A percentile compares a stretch with the other conserved stretches of the same genome.
Conservation (phyloP, 495 filamentous ascomycete species). For the Tuber brumale region DNA sequence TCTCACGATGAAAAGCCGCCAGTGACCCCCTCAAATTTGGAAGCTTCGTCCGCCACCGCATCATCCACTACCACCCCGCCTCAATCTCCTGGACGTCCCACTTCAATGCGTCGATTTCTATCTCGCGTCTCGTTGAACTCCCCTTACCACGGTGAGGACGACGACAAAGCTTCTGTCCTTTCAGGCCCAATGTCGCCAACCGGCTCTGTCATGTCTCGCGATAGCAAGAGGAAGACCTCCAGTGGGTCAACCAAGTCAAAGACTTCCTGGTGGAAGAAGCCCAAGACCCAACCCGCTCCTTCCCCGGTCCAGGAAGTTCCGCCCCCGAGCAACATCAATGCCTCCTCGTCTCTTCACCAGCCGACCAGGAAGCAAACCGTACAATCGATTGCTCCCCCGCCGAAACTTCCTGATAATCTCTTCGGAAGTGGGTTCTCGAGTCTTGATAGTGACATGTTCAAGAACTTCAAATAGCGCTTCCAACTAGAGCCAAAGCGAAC, state of each 20-base stretch:
- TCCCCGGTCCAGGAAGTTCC: slow-evolving; percentile 32
- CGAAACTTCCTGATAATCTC: slow-evolving; percentile 53
- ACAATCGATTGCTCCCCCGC: slow-evolving; percentile 47
- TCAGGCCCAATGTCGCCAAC: slow-evolving; percentile 33
- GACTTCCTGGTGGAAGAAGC: slow-evolving; percentile 41
- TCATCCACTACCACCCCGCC: slow-evolving; percentile 34
- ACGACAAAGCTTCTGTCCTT: slow-evolving; percentile 37
- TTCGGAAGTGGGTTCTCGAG: slow-evolving; percentile 50
- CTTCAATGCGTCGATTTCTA: slow-evolving; percentile 45
- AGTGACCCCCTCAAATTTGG: slow-evolving; percentile 22
- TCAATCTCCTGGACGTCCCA: slow-evolving; percentile 36
- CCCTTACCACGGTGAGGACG: slow-evolving; percentile 38
- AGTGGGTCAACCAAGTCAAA: slow-evolving; percentile 22
- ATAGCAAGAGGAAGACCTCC: slow-evolving; percentile 31
- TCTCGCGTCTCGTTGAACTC: slow-evolving; percentile 43
- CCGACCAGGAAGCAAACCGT: slow-evolving; percentile 36
- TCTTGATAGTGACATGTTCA: slow-evolving; percentile 56
- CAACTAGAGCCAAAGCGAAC: not conserved
- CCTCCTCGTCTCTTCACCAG: slow-evolving; percentile 42
- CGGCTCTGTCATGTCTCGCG: slow-evolving; percentile 37
- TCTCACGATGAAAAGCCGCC: slow-evolving; percentile 27
- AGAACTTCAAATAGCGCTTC: slow-evolving; percentile 48
- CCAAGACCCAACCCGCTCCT: slow-evolving; percentile 23
- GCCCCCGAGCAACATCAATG: not conserved
- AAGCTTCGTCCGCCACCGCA: slow-evolving; percentile 22